Evolutionary conservation across 2,329 filamentous ascomycete species (phyloP).

Genomic region (Aspergillus novofumigatus): DNA sequence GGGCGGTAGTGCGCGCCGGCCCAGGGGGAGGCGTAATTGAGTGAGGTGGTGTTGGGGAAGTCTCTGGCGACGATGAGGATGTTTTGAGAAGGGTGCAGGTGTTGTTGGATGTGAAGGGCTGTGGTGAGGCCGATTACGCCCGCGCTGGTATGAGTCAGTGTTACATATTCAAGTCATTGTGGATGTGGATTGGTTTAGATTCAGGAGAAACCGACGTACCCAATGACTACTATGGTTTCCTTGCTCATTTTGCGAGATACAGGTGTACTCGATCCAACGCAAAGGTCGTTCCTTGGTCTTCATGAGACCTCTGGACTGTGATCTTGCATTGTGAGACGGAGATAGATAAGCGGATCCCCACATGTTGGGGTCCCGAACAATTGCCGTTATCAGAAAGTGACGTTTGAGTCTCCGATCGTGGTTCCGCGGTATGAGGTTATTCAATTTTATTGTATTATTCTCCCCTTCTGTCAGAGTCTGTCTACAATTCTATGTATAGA

Average conservation of each 20-base stretch:
- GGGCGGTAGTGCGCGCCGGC: conserved; percentile 48
- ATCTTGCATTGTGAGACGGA: background rate
- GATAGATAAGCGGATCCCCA: background rate
- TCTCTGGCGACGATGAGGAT: conserved; percentile 40
- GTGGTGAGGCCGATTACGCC: conserved; percentile 39
- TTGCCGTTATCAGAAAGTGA: background rate
- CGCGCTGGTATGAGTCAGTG: conserved; percentile 26
- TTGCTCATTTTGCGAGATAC: background rate
- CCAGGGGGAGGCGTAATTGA: conserved; percentile 46
- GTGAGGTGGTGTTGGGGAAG: conserved; percentile 36
- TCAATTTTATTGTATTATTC: background rate
- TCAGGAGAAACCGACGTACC: conserved; percentile 18
- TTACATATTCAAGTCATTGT: conserved; percentile 1
- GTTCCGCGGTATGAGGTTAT: background rate
- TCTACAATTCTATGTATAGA: background rate
- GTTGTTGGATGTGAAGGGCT: conserved; percentile 32
- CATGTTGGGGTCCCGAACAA: background rate
- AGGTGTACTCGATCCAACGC: background rate
- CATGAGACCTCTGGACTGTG: background rate
- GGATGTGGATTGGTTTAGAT: background rate
- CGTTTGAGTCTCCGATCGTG: background rate
- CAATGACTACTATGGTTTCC: conserved; percentile 36
- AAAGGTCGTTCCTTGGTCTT: background rate
- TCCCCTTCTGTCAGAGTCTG: background rate
- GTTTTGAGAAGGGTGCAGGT: conserved; percentile 21